phyloP scores from a whole-genome alignment of 495 filamentous ascomycete species.

The Neurospora sp. region DNA sequence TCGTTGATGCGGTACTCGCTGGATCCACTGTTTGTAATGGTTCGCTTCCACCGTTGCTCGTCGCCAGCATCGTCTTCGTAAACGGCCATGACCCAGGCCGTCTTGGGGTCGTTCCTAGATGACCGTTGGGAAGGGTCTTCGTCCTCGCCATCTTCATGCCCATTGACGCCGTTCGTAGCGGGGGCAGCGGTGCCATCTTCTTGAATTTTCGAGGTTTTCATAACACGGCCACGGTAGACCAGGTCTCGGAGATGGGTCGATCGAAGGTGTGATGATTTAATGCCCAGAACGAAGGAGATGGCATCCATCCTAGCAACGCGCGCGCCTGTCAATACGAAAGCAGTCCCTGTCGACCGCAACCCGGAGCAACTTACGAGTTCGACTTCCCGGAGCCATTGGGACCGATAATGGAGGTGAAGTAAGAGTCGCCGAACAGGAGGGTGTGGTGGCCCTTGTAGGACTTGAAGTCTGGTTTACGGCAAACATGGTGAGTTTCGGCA shows the following conservation, averaged over 20 bases:
- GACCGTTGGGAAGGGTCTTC: constrained; percentile 47
- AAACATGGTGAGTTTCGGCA: constrained; percentile 7
- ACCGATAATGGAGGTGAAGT: constrained; percentile 98
- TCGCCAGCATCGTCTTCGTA: constrained; percentile 97
- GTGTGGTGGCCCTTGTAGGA: constrained; percentile 94
- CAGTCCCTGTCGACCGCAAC: background rate
- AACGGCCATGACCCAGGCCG: constrained; percentile 97
- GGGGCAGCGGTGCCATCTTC: constrained; percentile 65
- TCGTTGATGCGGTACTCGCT: constrained; percentile 98
- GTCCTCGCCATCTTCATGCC: constrained; percentile 43
- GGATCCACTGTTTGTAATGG: constrained; percentile 75
- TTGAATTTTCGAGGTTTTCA: constrained; percentile 84
- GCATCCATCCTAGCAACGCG: constrained; percentile 75
- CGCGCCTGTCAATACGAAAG: background rate
- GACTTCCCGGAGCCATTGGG: constrained; percentile 99
- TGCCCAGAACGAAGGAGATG: constrained; percentile 97
- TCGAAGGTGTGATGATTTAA: constrained; percentile 93
- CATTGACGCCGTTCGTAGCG: constrained; percentile 43
- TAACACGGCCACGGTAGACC: constrained; percentile 89
- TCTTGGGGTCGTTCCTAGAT: constrained; percentile 65
- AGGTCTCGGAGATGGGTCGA: constrained; percentile 91
- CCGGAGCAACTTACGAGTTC: constrained; percentile 69
- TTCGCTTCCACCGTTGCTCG: constrained; percentile 89
- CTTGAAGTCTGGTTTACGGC: constrained; percentile 70
- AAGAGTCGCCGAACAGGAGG: constrained; percentile 92